These are phyloP conservation scores for Mortierella hygrophila DNA, from an alignment of 192 early-diverging fungal species.

Conservation along the genomic window DNA sequence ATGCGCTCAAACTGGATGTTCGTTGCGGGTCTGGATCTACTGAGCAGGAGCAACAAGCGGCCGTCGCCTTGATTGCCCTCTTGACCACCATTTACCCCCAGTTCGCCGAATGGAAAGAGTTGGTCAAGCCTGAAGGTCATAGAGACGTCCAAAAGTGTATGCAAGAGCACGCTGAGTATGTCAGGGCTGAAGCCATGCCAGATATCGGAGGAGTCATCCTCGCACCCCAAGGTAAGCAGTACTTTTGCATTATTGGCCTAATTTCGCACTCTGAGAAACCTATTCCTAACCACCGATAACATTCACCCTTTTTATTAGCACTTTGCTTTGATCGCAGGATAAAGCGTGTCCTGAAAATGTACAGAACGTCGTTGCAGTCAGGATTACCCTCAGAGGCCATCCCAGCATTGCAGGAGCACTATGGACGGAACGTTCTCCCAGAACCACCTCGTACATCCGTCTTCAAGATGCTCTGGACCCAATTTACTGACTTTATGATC, in stretches of 20 bases:
- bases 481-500: conserved; percentile 96
- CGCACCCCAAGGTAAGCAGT: conserved; percentile 69
- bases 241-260: not conserved
- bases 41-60: conserved; percentile 78
- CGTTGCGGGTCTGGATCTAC: conserved; percentile 76
- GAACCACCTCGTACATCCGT: conserved; percentile 75
- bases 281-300: not conserved
- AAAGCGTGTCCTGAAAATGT: conserved; percentile 90
- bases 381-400: conserved; percentile 76
- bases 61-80: conserved; percentile 84
- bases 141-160: conserved; percentile 78
- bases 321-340: conserved; percentile 96
- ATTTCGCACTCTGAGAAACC: too few relatives aligned
- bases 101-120: conserved; percentile 91
- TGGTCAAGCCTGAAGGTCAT: conserved; percentile 87
- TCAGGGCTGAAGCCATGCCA: conserved; percentile 63
- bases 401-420: conserved; percentile 75
- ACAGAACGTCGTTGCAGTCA: conserved; percentile 70
- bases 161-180: conserved; percentile 67
- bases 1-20: conserved; percentile 81
- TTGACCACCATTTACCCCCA: conserved; percentile 81
- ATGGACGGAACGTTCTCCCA: conserved; percentile 90
- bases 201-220: conserved; percentile 59
- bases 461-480: conserved; percentile 84
- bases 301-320: conserved; percentile 35